Evolutionary conservation across 2,329 filamentous ascomycete species (phyloP), one percentile per base, ranked within the genome.

Genomic region (Chrysosporium queenslandicum): DNA sequence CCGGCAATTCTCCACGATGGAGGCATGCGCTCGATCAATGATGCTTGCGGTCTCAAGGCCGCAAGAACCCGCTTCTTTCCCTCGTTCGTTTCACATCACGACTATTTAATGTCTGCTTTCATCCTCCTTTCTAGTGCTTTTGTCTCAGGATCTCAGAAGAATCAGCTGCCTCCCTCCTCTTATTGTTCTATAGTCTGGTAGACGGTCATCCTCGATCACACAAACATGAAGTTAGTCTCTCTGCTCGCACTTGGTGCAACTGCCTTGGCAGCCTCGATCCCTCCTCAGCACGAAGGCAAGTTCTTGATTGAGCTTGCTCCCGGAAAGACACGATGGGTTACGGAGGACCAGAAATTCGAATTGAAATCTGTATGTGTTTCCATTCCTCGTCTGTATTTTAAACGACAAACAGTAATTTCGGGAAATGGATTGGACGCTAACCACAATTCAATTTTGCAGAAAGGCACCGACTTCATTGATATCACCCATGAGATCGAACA

Each of bases 261-360:
- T 23, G 66, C 60, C 36, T 56, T 68, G 52, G 67, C 64, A 16
- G 61, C 63, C 29, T 58, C 66, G 14, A 58, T 64, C 20, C 63
- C 64, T 42, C 62, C 68, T 49, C 63, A 68, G 53, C 57, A 63
- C 43, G 54, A 68, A 53, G 39, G 40, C 11, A 75, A 76, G 60
- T 92, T 79, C 68, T 76, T 94, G 45, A 82, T 98, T 58, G 90
- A 97, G 74, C 76, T 92, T 25, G 78, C 80, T 18, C 87, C 88
- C 3, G 88, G 87, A 53, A 77, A 91, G 66, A 90, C 83, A 25
- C 75, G 78, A 75, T 92, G 87, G 85, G 84, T 96, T 27, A 94
- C 87, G 0, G 91, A 97, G 63, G 87, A 95, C 32, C 82, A 96
- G 73, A 98, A 97, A 71, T 96, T 91, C 89, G 83, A 84, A 68